phyloP scores from a whole-genome alignment of 2,329 filamentous ascomycete genomes.

The Karstenula rhodostoma region DNA sequence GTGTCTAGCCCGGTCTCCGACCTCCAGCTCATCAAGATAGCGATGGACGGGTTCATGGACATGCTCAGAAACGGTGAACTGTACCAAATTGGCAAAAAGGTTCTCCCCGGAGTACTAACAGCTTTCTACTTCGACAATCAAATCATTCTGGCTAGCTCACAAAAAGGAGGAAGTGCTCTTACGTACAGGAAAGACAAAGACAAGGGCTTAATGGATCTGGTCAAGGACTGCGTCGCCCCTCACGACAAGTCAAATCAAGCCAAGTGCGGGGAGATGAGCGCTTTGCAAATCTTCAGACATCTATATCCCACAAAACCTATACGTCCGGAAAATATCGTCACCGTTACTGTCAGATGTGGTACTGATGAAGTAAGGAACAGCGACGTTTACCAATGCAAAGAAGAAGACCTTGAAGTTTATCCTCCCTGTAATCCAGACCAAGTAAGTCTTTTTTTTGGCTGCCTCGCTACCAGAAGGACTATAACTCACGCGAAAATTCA shows the following conservation, averaged over 20 bases:
- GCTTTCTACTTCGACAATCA: constrained; percentile 1
- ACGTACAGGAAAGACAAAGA: not conserved
- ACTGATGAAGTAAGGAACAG: not conserved
- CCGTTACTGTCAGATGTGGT: not conserved
- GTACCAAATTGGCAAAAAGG: not conserved
- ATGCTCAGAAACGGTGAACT: constrained; percentile 1
- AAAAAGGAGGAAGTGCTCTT: not conserved
- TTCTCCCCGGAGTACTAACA: not conserved
- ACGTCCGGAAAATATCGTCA: not conserved
- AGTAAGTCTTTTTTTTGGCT: not conserved
- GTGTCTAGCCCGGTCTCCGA: not conserved
- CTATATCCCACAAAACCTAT: not conserved
- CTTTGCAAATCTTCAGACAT: not conserved
- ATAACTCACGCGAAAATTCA: not conserved
- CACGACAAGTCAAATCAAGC: not conserved
- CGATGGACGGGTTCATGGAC: constrained; percentile 5
- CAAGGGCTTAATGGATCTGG: not conserved
- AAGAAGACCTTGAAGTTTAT: not conserved
- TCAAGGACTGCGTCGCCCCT: not conserved
- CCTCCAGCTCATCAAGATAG: constrained; percentile 1
- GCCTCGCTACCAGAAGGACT: not conserved
- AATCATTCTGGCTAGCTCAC: constrained; percentile 4
- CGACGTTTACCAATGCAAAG: not conserved
- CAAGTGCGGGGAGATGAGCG: constrained; percentile 5
- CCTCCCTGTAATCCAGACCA: not conserved